Percentiles rank a stretch among this genome's conserved stretches.
Conservation (phyloP, 78 protist species). For the Mantamonas sphyraenae region DNA sequence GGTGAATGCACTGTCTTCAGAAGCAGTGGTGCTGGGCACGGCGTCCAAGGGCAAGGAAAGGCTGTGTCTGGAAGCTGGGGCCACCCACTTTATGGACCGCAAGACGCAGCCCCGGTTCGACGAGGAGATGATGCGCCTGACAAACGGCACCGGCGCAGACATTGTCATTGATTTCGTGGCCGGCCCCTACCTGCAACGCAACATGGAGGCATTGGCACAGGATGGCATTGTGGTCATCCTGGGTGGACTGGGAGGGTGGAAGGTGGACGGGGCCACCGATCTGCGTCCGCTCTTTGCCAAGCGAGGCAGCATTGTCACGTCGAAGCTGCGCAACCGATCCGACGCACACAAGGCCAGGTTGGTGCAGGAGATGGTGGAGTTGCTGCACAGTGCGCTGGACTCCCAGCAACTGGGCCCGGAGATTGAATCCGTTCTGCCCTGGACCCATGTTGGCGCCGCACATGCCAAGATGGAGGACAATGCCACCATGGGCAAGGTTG, state of each 20-base stretch:
- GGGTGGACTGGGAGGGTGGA: neutral
- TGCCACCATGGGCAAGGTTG: neutral
- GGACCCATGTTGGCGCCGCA: neutral
- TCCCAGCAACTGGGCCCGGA: neutral
- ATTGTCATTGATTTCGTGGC: conserved; percentile 1
- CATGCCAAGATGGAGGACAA: neutral
- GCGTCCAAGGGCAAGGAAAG: no score
- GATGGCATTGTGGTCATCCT: neutral
- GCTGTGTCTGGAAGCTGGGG: no score
- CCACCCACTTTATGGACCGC: neutral
- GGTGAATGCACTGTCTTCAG: no score
- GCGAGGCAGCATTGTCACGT: neutral
- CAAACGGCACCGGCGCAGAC: neutral
- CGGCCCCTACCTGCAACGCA: neutral
- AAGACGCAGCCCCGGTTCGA: neutral
- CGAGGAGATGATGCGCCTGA: neutral
- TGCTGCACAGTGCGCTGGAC: neutral
- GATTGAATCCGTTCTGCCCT: neutral
- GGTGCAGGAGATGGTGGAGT: neutral
- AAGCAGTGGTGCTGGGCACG: no score
- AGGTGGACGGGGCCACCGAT: neutral
- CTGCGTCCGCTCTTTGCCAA: neutral
- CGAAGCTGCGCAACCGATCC: conserved; percentile 2
- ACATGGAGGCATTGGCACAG: neutral
- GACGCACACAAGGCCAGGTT: neutral